Percentiles rank a stretch among this genome's conserved stretches.
These are phyloP conservation scores for Tetrapisispora taiwanensis DNA, from an alignment of 805 yeast genomes.

Conservation along the genomic window DNA sequence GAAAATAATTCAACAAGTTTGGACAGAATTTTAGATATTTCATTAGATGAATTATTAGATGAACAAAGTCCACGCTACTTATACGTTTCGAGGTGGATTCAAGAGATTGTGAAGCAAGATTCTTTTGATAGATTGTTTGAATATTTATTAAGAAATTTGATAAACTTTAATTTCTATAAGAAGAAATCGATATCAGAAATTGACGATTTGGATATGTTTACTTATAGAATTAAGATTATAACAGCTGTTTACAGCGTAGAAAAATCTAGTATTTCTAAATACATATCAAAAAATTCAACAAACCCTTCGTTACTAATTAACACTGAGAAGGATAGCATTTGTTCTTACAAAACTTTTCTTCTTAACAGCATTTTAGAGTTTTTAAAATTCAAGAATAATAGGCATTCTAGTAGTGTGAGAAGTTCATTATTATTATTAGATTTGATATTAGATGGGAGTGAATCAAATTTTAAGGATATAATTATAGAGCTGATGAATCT, in stretches of 20 bases:
- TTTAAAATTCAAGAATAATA: constrained; percentile 28
- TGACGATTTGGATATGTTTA: constrained; percentile 55
- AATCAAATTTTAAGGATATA: constrained; percentile 38
- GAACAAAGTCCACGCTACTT: constrained; percentile 35
- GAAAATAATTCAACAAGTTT: constrained; percentile 31
- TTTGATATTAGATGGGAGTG: constrained; percentile 46
- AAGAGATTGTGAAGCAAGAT: constrained; percentile 38
- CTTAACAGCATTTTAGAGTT: constrained; percentile 39
- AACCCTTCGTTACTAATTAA: constrained; percentile 34
- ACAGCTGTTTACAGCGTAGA: constrained; percentile 43
- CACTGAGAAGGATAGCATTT: constrained; percentile 24
- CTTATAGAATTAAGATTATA: constrained; percentile 50
- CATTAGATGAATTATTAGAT: constrained; percentile 52
- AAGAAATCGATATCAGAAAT: constrained; percentile 27
- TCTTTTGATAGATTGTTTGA: constrained; percentile 52
- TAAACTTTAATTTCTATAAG: constrained; percentile 31
- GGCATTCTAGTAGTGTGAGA: constrained; percentile 32
- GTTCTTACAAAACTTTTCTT: constrained; percentile 53
- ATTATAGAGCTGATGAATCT: constrained; percentile 35
- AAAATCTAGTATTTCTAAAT: constrained; percentile 33
- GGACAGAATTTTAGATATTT: constrained; percentile 52
- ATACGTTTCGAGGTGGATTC: constrained; percentile 41
- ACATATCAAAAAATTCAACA: constrained; percentile 49
- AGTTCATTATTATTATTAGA: constrained; percentile 38
- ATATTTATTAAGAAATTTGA: constrained; percentile 45